Evolutionary conservation across 202 grass and related monocot genomes (phyloP).

Genomic region (Setaria viridis): DNA sequence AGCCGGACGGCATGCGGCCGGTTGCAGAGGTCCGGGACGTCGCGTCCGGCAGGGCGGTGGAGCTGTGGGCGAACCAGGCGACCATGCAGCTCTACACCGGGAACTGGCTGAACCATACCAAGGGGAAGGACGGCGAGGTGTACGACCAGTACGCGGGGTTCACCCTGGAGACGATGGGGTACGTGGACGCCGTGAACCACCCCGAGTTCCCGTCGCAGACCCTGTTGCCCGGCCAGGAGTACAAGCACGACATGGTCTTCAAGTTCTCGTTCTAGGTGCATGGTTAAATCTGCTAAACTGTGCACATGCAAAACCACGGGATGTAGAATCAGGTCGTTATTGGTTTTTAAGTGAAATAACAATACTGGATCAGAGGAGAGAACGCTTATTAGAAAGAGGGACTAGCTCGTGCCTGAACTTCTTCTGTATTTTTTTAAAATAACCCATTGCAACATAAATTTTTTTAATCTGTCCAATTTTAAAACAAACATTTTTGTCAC

Average conservation of each 20-base stretch:
- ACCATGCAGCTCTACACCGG: slow-evolving; percentile 85
- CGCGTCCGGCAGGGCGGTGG: slow-evolving; percentile 39
- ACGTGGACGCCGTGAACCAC: slow-evolving; percentile 87
- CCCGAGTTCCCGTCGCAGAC: slow-evolving; percentile 70
- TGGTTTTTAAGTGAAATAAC: background rate
- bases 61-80: slow-evolving; percentile 72
- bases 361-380: background rate
- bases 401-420: too few relatives aligned
- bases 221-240: slow-evolving; percentile 60
- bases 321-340: background rate
- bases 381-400: too few relatives aligned
- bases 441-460: too few relatives aligned
- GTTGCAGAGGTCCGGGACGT: background rate
- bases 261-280: slow-evolving; percentile 63
- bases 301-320: background rate
- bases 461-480: too few relatives aligned
- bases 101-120: slow-evolving; percentile 59
- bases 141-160: slow-evolving; percentile 61
- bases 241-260: slow-evolving; percentile 76
- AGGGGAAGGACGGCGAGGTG: slow-evolving; percentile 65
- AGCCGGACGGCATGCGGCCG: slow-evolving; percentile 33
- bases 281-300: background rate
- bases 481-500: too few relatives aligned
- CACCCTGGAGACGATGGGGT: slow-evolving; percentile 82
- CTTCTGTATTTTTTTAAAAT: too few relatives aligned